Conservation (phyloP, 2,329 filamentous ascomycete species). For the Aspergillus sp. region DNA sequence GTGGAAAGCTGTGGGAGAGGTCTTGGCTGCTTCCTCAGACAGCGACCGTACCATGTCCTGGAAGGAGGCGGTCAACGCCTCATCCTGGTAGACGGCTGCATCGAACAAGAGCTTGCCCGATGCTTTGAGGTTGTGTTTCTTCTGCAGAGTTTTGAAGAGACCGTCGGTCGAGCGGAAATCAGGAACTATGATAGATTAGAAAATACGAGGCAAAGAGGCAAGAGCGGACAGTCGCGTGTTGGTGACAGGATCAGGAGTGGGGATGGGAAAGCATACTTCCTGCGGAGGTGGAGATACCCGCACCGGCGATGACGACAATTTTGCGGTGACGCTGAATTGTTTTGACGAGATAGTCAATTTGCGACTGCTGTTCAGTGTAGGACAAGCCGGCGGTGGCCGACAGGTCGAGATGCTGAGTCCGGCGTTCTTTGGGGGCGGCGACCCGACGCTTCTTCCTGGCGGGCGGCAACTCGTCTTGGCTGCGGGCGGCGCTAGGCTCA, state of each 20-base stretch:
- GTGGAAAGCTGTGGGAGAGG: conserved; percentile 85
- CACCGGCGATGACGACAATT: conserved; percentile 94
- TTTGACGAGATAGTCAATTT: conserved; percentile 70
- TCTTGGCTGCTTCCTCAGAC: conserved; percentile 73
- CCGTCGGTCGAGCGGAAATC: conserved; percentile 93
- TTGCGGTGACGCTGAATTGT: conserved; percentile 86
- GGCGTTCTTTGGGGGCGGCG: conserved; percentile 66
- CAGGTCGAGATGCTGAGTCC: conserved; percentile 80
- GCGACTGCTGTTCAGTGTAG: conserved; percentile 55
- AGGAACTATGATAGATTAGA: conserved; percentile 61
- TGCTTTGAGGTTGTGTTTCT: conserved; percentile 84
- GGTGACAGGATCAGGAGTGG: conserved; percentile 18
- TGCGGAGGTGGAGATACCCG: conserved; percentile 94
- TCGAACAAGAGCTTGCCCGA: conserved; percentile 97
- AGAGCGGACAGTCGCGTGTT: conserved; percentile 2
- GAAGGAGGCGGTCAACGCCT: conserved; percentile 83
- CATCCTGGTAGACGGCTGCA: conserved; percentile 94
- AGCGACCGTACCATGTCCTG: conserved; percentile 95
- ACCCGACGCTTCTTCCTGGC: conserved; percentile 73
- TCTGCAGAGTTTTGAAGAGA: conserved; percentile 81
- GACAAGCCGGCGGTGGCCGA: conserved; percentile 33
- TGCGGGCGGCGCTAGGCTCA: conserved; percentile 40
- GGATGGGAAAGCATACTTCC: conserved; percentile 65
- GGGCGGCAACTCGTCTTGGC: conserved; percentile 66
- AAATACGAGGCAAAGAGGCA: neutral